Percentiles rank a stretch among this genome's conserved stretches.
Conservation (phyloP, 257 asterid genomes). For the Jaltomata sinuosa region DNA sequence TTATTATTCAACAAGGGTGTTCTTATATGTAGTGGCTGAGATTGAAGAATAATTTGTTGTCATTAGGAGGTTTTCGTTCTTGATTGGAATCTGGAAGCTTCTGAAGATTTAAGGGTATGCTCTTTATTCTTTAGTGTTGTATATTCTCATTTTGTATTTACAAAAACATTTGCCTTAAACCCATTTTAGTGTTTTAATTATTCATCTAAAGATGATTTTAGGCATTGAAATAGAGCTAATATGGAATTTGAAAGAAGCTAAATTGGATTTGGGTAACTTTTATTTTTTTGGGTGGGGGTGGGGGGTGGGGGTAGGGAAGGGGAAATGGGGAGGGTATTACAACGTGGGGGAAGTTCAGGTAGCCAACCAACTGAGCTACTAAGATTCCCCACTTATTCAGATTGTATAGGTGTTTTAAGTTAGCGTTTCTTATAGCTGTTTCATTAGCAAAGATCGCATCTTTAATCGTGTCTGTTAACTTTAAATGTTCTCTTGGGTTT, state of each 20-base stretch:
- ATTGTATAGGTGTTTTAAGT: background rate
- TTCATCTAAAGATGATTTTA: background rate
- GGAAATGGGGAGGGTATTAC: too few relatives aligned
- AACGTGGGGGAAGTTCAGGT: too few relatives aligned
- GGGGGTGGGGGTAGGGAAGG: too few relatives aligned
- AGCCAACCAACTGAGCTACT: too few relatives aligned
- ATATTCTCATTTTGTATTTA: background rate
- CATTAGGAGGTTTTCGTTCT: background rate
- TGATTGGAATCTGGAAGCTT: background rate
- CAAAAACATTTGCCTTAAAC: background rate
- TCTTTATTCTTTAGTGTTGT: background rate
- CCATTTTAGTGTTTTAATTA: background rate
- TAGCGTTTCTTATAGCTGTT: background rate
- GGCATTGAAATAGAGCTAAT: background rate
- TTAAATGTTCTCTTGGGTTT: background rate
- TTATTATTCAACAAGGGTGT: background rate
- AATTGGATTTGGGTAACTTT: too few relatives aligned
- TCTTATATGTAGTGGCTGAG: background rate
- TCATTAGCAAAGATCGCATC: background rate
- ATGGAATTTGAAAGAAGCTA: background rate
- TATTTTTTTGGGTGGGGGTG: too few relatives aligned
- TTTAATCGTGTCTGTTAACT: background rate
- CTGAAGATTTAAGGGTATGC: background rate
- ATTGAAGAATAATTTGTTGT: background rate
- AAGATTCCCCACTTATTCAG: too few relatives aligned